Conservation (phyloP, 140 eudicot species). For the Stevia rebaudiana region DNA sequence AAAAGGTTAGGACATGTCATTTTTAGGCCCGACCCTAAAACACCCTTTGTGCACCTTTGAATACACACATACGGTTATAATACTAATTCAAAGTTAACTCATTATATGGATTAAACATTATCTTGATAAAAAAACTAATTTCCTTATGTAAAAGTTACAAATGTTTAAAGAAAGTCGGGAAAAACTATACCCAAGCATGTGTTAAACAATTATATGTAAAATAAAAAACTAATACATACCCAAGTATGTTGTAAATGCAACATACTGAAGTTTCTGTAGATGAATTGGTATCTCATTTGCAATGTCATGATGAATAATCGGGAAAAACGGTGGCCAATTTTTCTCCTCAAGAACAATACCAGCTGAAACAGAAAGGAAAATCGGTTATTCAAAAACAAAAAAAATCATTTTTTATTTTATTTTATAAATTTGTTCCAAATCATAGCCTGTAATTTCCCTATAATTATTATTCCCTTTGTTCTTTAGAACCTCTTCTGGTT, state of each 20-base stretch:
- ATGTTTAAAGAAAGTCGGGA: too few species aligned
- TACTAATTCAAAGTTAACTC: neutral
- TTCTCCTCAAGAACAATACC: conserved; percentile 95
- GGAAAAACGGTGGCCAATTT: conserved; percentile 96
- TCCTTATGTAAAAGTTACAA: too few species aligned
- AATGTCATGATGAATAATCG: conserved; percentile 86
- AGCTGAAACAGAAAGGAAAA: conserved; percentile 49
- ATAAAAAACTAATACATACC: conserved; percentile 37
- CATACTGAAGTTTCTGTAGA: conserved; percentile 73
- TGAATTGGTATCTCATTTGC: conserved; percentile 90
- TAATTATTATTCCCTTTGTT: neutral
- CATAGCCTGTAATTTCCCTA: neutral
- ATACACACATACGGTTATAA: neutral
- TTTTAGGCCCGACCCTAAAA: neutral
- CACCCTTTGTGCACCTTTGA: neutral
- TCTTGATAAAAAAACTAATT: too few species aligned
- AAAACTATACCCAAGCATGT: too few species aligned
- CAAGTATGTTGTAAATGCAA: conserved; percentile 74
- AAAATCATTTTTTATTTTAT: neutral
- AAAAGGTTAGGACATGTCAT: neutral
- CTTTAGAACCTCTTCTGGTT: neutral
- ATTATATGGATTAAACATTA: too few species aligned
- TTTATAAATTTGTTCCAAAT: neutral
- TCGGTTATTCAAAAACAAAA: neutral
- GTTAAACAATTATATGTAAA: neutral